Evolutionary conservation across 768 basidiomycete genomes (phyloP).

Genomic region (Auriscalpium microsporum): DNA sequence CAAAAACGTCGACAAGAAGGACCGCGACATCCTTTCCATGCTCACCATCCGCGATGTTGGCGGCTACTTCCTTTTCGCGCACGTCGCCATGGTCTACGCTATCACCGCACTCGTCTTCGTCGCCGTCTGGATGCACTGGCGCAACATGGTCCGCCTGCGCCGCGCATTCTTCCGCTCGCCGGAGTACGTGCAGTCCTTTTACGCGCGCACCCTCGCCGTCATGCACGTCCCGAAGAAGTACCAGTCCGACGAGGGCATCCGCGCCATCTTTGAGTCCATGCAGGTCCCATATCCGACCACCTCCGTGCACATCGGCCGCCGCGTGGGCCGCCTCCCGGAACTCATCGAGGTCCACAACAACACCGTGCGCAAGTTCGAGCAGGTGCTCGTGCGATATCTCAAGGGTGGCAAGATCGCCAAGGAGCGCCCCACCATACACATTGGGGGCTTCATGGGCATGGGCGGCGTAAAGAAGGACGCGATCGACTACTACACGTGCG

Average conservation of each 20-base stretch:
- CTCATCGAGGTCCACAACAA: constrained; percentile 88
- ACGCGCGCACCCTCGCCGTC: constrained; percentile 85
- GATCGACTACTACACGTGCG: constrained; percentile 89
- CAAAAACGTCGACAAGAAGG: constrained; percentile 40
- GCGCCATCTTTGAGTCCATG: constrained; percentile 61
- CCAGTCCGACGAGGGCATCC: constrained; percentile 81
- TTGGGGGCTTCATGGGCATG: constrained; percentile 74
- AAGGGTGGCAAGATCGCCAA: constrained; percentile 73
- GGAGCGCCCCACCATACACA: constrained; percentile 71
- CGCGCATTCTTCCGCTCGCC: constrained; percentile 84
- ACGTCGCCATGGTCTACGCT: constrained; percentile 76
- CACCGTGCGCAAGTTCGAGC: constrained; percentile 90
- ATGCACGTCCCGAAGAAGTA: constrained; percentile 69
- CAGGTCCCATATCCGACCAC: constrained; percentile 83
- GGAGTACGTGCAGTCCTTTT: constrained; percentile 84
- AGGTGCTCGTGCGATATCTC: constrained; percentile 81
- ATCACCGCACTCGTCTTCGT: constrained; percentile 68
- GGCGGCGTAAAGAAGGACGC: constrained; percentile 86
- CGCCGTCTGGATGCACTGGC: constrained; percentile 71
- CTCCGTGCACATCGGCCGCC: constrained; percentile 81
- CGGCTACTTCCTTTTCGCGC: constrained; percentile 69
- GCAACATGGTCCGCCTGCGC: constrained; percentile 68
- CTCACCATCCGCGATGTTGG: constrained; percentile 81
- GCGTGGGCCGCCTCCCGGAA: constrained; percentile 81
- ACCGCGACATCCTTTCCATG: constrained; percentile 61